Conservation (phyloP, 257 asterid species). For the Solanum chilense region DNA sequence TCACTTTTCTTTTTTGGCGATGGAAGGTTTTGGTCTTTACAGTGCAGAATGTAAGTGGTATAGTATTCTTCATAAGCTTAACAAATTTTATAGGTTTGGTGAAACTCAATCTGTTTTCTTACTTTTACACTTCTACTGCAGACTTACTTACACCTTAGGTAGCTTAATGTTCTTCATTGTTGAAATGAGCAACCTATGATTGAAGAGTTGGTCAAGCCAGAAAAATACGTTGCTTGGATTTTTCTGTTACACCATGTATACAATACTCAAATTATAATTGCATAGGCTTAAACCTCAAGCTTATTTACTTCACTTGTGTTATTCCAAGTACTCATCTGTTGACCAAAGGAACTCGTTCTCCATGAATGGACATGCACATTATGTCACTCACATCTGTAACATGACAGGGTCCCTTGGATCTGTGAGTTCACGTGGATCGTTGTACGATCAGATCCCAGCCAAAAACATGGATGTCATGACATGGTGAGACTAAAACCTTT, state of each 20-base stretch:
- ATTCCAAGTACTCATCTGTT: not conserved
- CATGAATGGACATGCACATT: not conserved
- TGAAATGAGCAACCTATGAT: not conserved
- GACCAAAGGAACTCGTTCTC: not conserved
- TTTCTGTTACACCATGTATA: not conserved
- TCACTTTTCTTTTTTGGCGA: not conserved
- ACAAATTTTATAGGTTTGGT: not conserved
- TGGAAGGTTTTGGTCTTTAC: not conserved
- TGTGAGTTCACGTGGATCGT: slow-evolving; percentile 65
- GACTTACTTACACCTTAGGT: not conserved
- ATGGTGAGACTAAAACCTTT: slow-evolving; percentile 48
- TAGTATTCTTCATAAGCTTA: not conserved
- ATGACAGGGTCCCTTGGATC: slow-evolving; percentile 79
- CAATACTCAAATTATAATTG: not conserved
- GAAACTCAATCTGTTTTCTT: not conserved
- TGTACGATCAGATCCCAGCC: slow-evolving; percentile 40
- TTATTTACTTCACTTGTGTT: not conserved
- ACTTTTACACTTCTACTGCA: not conserved
- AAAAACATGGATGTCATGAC: slow-evolving; percentile 31
- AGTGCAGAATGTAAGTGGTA: not conserved
- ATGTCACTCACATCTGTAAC: slow-evolving; percentile 4
- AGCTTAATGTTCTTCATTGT: not conserved
- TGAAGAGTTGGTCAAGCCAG: not conserved
- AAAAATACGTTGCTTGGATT: not conserved
- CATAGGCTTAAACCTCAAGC: not conserved